These are phyloP conservation scores for Exutisphaerella laricina DNA, from an alignment of 2,329 filamentous ascomycete species.

Conservation along the genomic window DNA sequence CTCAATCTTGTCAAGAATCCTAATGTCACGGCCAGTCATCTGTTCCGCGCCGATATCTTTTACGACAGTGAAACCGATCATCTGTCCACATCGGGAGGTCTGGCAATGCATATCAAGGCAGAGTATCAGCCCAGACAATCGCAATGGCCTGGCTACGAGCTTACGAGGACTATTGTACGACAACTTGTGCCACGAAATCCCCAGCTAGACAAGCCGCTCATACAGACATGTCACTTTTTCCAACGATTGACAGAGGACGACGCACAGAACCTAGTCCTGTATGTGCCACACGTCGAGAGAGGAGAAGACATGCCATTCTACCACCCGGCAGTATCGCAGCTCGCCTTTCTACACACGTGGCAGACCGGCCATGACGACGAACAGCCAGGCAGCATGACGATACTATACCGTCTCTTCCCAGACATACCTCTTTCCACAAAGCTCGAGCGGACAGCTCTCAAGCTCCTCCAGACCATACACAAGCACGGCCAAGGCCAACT, in stretches of 20 bases:
- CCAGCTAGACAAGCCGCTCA: slow-evolving; percentile 64
- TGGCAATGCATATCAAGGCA: slow-evolving; percentile 42
- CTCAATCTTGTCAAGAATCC: slow-evolving; percentile 71
- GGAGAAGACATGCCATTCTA: slow-evolving; percentile 73
- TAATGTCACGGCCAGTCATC: slow-evolving; percentile 70
- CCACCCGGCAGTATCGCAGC: slow-evolving; percentile 67
- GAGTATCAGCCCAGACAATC: slow-evolving; percentile 31
- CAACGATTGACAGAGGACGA: slow-evolving; percentile 25
- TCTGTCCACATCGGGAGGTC: slow-evolving; percentile 4
- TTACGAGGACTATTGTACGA: slow-evolving; percentile 64
- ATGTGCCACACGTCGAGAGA: slow-evolving; percentile 64
- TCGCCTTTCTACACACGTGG: slow-evolving; percentile 73
- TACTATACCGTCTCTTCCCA: slow-evolving; percentile 21
- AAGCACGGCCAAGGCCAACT: slow-evolving; percentile 66
- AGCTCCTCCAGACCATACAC: slow-evolving; percentile 61
- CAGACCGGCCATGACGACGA: slow-evolving; percentile 19
- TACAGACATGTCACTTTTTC: slow-evolving; percentile 77
- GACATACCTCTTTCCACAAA: slow-evolving; percentile 48
- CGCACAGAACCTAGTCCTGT: slow-evolving; percentile 58
- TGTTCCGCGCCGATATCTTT: slow-evolving; percentile 73
- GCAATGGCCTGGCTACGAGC: slow-evolving; percentile 32
- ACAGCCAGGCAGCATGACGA: slow-evolving; percentile 6
- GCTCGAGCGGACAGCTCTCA: slow-evolving; percentile 61
- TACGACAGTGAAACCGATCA: slow-evolving; percentile 43
- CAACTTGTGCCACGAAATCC: slow-evolving; percentile 77